These are phyloP conservation scores for Penicillium vulpinum DNA, from an alignment of 2,329 filamentous ascomycete genomes.

Conservation along the genomic window DNA sequence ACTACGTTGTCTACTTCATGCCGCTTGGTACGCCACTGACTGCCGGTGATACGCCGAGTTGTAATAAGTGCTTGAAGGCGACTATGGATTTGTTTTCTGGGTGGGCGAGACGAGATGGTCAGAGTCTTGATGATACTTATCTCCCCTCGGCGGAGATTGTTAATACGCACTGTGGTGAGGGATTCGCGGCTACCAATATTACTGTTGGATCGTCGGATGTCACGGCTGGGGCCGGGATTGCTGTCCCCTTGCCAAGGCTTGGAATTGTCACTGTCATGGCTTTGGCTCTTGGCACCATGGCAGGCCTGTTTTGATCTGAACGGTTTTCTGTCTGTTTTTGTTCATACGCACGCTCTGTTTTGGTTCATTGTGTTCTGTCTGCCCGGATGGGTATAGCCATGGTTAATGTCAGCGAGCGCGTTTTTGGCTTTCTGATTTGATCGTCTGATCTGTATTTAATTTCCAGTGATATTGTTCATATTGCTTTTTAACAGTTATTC, in stretches of 20 bases:
- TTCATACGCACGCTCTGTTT: constrained; percentile 1
- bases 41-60: constrained; percentile 67
- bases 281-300: constrained; percentile 6
- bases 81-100: constrained; percentile 80
- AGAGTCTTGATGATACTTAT: constrained; percentile 70
- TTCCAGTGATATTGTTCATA: constrained; percentile 7
- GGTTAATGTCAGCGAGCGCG: constrained; percentile 31
- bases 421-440: constrained; percentile 7
- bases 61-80: constrained; percentile 71
- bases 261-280: constrained; percentile 5
- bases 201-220: constrained; percentile 25
- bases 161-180: constrained; percentile 62
- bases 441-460: constrained; percentile 3
- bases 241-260: constrained; percentile 2
- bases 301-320: constrained; percentile 11
- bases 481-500: not conserved
- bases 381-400: constrained; percentile 20
- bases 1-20: constrained; percentile 82
- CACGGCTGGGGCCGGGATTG: constrained; percentile 10
- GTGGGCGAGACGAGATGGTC: constrained; percentile 64
- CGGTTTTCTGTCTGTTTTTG: not conserved
- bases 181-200: constrained; percentile 55
- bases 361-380: constrained; percentile 9
- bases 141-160: constrained; percentile 69
- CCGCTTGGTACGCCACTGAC: constrained; percentile 70